Base-by-base conservation (phyloP, 2,329 filamentous ascomycete genomes). In the Epichloe scottii region DNA sequence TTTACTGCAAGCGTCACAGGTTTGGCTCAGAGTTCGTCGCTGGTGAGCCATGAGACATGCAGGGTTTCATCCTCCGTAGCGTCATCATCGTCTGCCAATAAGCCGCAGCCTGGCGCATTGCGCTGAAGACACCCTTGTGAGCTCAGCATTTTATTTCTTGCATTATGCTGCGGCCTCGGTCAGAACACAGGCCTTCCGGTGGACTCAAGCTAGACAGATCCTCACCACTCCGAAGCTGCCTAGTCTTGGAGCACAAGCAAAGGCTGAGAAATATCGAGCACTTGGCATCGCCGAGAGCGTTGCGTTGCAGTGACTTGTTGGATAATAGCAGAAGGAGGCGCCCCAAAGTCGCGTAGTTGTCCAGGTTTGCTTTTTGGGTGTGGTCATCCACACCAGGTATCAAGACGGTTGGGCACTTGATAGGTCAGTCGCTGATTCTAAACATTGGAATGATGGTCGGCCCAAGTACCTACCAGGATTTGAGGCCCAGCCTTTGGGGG, bases 11-110 rank as follows among this genome's bases (percentile, higher is more conserved):
- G 12, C n/a, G 35, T n/a, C 14, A 14, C 14, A 38, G 35, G 35
- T n/a, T 38, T 38, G 35, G 8, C 35, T 6, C 5, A n/a, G 35
- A 38, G 5, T 38, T 78, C 79, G 48, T 70, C 11, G 14, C 35
- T 38, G 35, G 35, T 15, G 35, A 38, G 35, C n/a, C n/a, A n/a
- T 38, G 35, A 15, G 35, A 38, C 35, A 38, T n/a, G 35, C 14
- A 38, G n/a, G 35, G n/a, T 7, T 38, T 38, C 35, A 15, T 38
- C 35, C 35, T 15, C 35, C 4, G 35, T 38, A 37, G 35, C 35
- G 35, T 14, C 35, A 15, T 10, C 35, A n/a, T n/a, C 35, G 35
- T 38, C 35, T 12, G 35, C 35, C 35, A 38, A 38, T 38, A n/a
- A n/a, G 35, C 12, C 15, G 12, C 35, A 38, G 35, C 35, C 35